Base-by-base conservation (phyloP, 345 rosid species). In the Cochlearia excelsa region DNA sequence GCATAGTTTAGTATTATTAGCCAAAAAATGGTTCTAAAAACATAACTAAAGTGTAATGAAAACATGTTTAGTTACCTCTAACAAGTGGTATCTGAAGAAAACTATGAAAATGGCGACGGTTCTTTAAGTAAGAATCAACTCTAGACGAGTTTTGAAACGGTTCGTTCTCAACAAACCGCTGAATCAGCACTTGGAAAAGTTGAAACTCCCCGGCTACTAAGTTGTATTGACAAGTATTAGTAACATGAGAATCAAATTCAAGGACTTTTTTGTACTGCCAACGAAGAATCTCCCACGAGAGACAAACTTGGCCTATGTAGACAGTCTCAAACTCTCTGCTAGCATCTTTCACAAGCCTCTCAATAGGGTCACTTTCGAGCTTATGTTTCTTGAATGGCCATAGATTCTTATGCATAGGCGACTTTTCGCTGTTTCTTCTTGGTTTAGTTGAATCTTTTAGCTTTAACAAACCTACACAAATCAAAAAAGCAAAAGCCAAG, bases 201-300 rank as follows among this genome's bases (percentile, higher is more conserved):
- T 93, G 97, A 48, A 87, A 81, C 49, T 83, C 95, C 41, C 79
- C 82, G 0, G 94, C 90, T 31, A 87, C 81, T 68, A 82, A 77
- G 61, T 82, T 89, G 68, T 81, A 89, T 45, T 68, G 85, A 30
- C 65, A 73, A 46, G 49, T 41, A 41, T 70, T 65, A 6, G 57
- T 46, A 66, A 81, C 82, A 26, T 57, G 73, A 47, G 75, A 76
- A 31, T 64, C 70, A 75, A 82, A 62, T 27, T 87, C 82, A 51
- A 60, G 44, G 39, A 78, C 67, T 63, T 85, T 87, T 1, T 64
- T 54, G 58, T 79, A 84, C 55, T 89, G 92, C 89, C 99, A 85
- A 51, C 65, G 77, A 57, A 93, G 92, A 2, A 84, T 90, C 79
- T 82, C 95, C 97, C 99, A 93, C 2, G 95, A 86, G 37, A 89